These are phyloP conservation scores for Tulasnella sp. DNA, from an alignment of 768 basidiomycete genomes.

Conservation along the genomic window DNA sequence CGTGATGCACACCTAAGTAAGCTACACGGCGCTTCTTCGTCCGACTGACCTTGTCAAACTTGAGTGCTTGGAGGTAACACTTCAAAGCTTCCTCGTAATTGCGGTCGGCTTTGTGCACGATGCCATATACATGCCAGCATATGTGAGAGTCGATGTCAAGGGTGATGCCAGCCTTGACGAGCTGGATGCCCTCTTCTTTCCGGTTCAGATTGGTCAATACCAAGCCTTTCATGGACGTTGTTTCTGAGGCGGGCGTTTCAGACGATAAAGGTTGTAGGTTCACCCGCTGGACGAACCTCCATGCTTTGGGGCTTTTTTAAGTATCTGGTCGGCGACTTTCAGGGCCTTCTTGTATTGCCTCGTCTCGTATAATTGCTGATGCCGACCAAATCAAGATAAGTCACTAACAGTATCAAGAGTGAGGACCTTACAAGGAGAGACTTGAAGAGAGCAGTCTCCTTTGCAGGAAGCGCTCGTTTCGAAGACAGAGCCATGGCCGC, in stretches of 20 bases:
- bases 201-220: constrained; percentile 77
- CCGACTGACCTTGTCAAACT: constrained; percentile 78
- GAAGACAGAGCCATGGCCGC: constrained; percentile 15
- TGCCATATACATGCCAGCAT: constrained; percentile 97
- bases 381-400: background rate
- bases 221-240: constrained; percentile 95
- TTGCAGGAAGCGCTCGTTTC: constrained; percentile 68
- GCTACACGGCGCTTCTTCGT: background rate
- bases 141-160: constrained; percentile 88
- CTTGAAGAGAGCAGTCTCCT: constrained; percentile 84
- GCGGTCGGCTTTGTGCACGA: constrained; percentile 91
- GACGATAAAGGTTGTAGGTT: background rate
- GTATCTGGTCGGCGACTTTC: constrained; percentile 89
- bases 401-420: background rate
- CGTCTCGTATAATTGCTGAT: constrained; percentile 72
- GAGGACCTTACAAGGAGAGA: constrained; percentile 63
- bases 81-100: constrained; percentile 94
- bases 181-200: constrained; percentile 78
- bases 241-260: constrained; percentile 59
- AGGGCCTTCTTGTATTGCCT: constrained; percentile 86
- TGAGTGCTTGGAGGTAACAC: constrained; percentile 86
- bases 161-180: constrained; percentile 81
- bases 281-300: constrained; percentile 66
- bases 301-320: constrained; percentile 95
- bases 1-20: background rate